phyloP scores from a whole-genome alignment of 345 rosid species.

The Barbarea vulgaris region DNA sequence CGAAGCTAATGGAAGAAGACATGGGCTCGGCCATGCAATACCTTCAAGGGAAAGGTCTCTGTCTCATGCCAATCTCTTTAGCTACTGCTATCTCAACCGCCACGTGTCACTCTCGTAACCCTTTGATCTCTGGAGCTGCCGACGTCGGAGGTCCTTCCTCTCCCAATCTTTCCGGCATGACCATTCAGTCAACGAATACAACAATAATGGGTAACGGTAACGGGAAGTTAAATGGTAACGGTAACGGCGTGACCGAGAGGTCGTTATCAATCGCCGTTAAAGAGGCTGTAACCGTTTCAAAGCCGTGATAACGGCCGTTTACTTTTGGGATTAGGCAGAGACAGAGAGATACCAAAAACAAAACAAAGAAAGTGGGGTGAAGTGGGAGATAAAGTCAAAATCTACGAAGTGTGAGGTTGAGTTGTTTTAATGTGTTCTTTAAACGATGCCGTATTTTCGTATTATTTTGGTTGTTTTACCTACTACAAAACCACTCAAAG shows the following conservation, averaged over 20 bases:
- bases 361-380: slow-evolving; percentile 24
- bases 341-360: slow-evolving; percentile 31
- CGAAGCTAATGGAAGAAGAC: slow-evolving; percentile 91
- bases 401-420: slow-evolving; percentile 48
- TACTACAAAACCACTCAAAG: slow-evolving; percentile 21
- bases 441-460: slow-evolving; percentile 46
- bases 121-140: slow-evolving; percentile 35
- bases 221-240: slow-evolving; percentile 28
- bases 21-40: slow-evolving; percentile 99
- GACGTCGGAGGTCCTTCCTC: slow-evolving; percentile 60
- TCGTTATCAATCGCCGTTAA: slow-evolving; percentile 44
- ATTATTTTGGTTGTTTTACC: slow-evolving; percentile 43
- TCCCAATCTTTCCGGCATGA: slow-evolving; percentile 72
- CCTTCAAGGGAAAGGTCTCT: slow-evolving; percentile 93
- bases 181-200: slow-evolving; percentile 68
- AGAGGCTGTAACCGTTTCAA: slow-evolving; percentile 41
- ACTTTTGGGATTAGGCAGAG: slow-evolving; percentile 33
- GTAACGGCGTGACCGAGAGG: slow-evolving; percentile 40
- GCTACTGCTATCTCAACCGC: slow-evolving; percentile 88
- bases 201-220: slow-evolving; percentile 9
- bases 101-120: slow-evolving; percentile 60
- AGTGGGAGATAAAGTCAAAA: slow-evolving; percentile 29
- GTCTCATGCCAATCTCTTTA: slow-evolving; percentile 97
- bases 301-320: slow-evolving; percentile 35
- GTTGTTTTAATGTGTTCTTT: not conserved